Percentiles rank a stretch among this genome's conserved stretches.
Evolutionary conservation across 345 rosid genomes (phyloP).

Genomic region (Arabidopsis suecica): DNA sequence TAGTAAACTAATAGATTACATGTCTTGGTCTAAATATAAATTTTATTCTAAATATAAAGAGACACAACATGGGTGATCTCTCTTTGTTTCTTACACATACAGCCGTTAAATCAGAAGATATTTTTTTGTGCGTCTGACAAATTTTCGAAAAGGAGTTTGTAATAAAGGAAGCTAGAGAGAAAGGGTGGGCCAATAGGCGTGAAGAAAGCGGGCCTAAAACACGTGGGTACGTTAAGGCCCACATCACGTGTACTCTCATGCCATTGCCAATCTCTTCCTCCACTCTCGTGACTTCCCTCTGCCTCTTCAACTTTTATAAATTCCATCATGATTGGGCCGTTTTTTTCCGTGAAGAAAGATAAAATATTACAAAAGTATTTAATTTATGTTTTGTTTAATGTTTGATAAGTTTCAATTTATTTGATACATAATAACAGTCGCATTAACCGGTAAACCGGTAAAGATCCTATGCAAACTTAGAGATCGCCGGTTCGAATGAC

Average conservation of each 20-base stretch:
- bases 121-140: conserved; percentile 17
- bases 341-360: neutral
- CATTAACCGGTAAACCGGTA: too few relatives aligned
- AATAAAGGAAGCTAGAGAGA: conserved; percentile 13
- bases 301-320: conserved; percentile 13
- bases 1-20: too few relatives aligned
- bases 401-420: too few relatives aligned
- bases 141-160: neutral
- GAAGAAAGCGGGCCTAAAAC: conserved; percentile 32
- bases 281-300: conserved; percentile 37
- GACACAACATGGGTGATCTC: neutral
- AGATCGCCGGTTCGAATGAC: too few relatives aligned
- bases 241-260: conserved; percentile 27
- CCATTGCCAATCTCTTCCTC: conserved; percentile 25
- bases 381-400: too few relatives aligned
- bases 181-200: conserved; percentile 38
- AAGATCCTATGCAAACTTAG: too few relatives aligned
- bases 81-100: neutral
- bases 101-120: conserved; percentile 28
- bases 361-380: neutral
- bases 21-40: too few relatives aligned
- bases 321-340: neutral
- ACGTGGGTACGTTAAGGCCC: conserved; percentile 32
- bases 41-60: too few relatives aligned
- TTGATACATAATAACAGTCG: too few relatives aligned